Evolutionary conservation across 306 rosid genomes (phyloP), one percentile per base, ranked within the genome.

Genomic region (Ormosia semicastrata): DNA sequence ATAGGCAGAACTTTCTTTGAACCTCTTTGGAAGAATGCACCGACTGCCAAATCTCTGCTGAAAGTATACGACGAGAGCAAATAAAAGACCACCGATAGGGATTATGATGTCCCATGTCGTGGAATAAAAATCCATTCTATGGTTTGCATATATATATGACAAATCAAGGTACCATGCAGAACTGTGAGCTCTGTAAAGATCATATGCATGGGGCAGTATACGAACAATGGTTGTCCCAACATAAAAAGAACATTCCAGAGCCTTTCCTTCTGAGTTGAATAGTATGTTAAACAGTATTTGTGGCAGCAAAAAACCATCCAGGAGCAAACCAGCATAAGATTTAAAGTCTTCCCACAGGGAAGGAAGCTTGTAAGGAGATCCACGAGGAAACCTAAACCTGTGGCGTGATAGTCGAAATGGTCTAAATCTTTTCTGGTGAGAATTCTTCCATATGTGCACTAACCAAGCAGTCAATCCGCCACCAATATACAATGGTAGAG

Each of bases 1-100:
- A 76, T 95, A 95, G 29, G 75, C 65, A 84, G 89, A 80, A 49
- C 33, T 85, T 43, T 66, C 77, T 81, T 90, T 80, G 71, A 84
- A 81, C 77, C 85, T 88, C 89, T 73, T 86, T 30, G 95, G 97
- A 87, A 93, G 89, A 83, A 95, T 17, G 79, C 85, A 91, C 43
- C 85, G 91, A 82, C 98, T 88, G 30, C 98, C 98, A n/a, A 83
- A 91, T 74, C 86, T 87, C 87, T 93, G 98, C 89, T 95, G 98
- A 79, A 91, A 46, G 90, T 65, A 95, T 57, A 93, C n/a, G 13
- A 88, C 36, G 47, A 85, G 46, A 60, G 94, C 92, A 66, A 95
- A 90, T 47, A 88, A 50, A 79, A 93, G 71, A 73, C 90, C 90
- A 73, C 80, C 83, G 41, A 77, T 75, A 33, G 95, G 89, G 73